Percentiles rank a stretch among this genome's conserved stretches.
These are phyloP conservation scores for Aphanomyces euteiches DNA, from an alignment of 352 stramenopile species.

Conservation along the genomic window DNA sequence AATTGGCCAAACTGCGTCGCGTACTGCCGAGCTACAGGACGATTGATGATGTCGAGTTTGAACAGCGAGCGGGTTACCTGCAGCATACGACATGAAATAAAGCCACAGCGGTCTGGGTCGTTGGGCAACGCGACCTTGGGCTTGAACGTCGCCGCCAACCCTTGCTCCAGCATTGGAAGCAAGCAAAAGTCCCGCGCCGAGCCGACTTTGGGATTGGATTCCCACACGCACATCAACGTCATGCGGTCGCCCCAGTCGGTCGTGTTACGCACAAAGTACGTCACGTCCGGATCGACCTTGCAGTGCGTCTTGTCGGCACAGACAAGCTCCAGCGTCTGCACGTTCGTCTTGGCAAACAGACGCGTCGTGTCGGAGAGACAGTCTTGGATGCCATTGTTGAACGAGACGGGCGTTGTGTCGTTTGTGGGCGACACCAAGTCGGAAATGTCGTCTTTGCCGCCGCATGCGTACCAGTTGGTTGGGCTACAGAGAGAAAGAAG, in stretches of 20 bases:
- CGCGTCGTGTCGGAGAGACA: slow-evolving; percentile 62
- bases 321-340: slow-evolving; percentile 64
- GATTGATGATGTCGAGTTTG: too few relatives aligned
- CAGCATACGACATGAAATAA: slow-evolving; percentile 79
- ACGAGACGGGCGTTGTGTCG: slow-evolving; percentile 38
- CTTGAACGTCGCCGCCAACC: slow-evolving; percentile 57
- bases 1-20: slow-evolving; percentile 71
- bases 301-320: slow-evolving; percentile 58
- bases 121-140: slow-evolving; percentile 38
- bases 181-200: slow-evolving; percentile 56
- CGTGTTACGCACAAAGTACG: slow-evolving; percentile 76
- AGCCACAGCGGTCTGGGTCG: slow-evolving; percentile 69
- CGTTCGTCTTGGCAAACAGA: slow-evolving; percentile 66
- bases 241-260: slow-evolving; percentile 80
- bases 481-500: slow-evolving; percentile 37
- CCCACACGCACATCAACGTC: slow-evolving; percentile 79
- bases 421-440: not conserved
- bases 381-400: slow-evolving; percentile 50
- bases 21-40: slow-evolving; percentile 58
- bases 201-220: slow-evolving; percentile 54
- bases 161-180: slow-evolving; percentile 72
- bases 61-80: too few relatives aligned
- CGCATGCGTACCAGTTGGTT: slow-evolving; percentile 81
- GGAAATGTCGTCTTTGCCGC: slow-evolving; percentile 39
- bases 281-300: slow-evolving; percentile 50